A percentile compares a stretch with the other conserved stretches of the same genome.
phyloP scores from a whole-genome alignment of 2,329 filamentous ascomycete species.

The Xylaria sp. region DNA sequence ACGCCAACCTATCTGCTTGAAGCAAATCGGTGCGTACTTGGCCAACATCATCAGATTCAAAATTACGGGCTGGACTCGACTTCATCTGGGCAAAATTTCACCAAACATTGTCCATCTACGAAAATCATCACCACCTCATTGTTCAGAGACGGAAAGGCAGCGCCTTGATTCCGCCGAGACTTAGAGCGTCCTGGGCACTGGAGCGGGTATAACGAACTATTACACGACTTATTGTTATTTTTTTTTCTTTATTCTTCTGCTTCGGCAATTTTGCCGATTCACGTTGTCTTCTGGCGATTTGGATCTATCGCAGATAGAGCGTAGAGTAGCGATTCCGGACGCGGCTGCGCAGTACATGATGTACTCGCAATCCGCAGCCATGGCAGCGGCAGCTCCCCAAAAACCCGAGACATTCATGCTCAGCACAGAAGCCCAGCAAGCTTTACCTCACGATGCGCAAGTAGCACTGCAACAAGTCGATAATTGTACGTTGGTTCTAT shows the following conservation, averaged over 20 bases:
- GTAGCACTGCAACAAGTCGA: constrained; percentile 98
- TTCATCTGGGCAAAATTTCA: constrained; percentile 32
- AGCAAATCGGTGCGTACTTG: constrained; percentile 53
- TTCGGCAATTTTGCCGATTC: constrained; percentile 28
- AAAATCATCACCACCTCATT: constrained; percentile 22
- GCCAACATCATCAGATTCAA: constrained; percentile 36
- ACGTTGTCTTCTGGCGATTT: constrained; percentile 7
- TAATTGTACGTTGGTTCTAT: constrained; percentile 74
- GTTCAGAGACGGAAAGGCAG: constrained; percentile 42
- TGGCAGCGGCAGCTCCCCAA: constrained; percentile 82
- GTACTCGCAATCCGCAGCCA: constrained; percentile 85
- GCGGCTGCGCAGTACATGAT: constrained; percentile 58
- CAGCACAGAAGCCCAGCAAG: constrained; percentile 96
- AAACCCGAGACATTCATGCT: constrained; percentile 99
- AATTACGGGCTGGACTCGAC: constrained; percentile 60
- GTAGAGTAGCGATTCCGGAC: constrained; percentile 31
- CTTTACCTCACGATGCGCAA: constrained; percentile 93
- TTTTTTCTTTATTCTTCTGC: constrained; percentile 37
- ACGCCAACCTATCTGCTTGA: constrained; percentile 56
- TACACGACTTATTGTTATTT: constrained; percentile 35
- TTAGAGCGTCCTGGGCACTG: constrained; percentile 21
- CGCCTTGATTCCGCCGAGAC: constrained; percentile 38
- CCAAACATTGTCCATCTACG: constrained; percentile 31
- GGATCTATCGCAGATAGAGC: constrained; percentile 19
- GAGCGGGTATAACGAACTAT: constrained; percentile 33